Evolutionary conservation across 148 eudicot genomes (phyloP).

Genomic region (Silene latifolia): DNA sequence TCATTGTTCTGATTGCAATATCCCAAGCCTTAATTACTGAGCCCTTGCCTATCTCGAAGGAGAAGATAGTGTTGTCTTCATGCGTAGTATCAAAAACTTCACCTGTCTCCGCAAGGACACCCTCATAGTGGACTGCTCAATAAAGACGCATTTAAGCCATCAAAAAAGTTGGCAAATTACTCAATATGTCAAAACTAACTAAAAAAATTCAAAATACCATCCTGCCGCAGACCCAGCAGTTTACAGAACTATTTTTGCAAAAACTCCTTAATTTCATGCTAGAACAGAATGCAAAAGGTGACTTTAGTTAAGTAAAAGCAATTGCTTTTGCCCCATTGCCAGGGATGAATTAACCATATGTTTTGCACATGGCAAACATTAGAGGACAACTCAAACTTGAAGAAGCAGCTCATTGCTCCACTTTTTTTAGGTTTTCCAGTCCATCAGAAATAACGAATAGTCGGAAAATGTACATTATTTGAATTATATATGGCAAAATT

Average conservation of each 20-base stretch:
- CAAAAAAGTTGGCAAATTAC: not conserved
- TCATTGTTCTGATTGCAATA: slow-evolving; percentile 86
- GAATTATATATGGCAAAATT: not conserved
- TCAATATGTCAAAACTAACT: not conserved
- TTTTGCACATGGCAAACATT: not conserved
- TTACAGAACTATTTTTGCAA: not conserved
- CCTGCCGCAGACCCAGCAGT: not conserved
- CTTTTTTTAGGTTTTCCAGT: not conserved
- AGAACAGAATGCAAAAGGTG: not conserved
- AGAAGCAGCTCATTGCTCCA: not conserved
- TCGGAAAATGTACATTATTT: not conserved
- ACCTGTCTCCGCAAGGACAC: slow-evolving; percentile 79
- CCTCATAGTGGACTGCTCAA: slow-evolving; percentile 82
- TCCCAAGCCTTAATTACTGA: slow-evolving; percentile 96
- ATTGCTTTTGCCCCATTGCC: not conserved
- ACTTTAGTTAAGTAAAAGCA: not conserved
- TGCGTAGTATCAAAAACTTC: slow-evolving; percentile 91
- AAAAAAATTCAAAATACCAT: no score
- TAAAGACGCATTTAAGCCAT: not conserved
- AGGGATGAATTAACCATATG: not conserved
- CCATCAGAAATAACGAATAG: not conserved
- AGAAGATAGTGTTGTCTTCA: slow-evolving; percentile 84
- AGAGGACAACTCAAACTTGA: not conserved
- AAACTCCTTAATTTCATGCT: not conserved
- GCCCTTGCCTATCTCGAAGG: slow-evolving; percentile 87